A percentile compares a stretch with the other conserved stretches of the same genome.
phyloP scores from a whole-genome alignment of 2,329 filamentous ascomycete species.

The Chaetomiaceae sp. region DNA sequence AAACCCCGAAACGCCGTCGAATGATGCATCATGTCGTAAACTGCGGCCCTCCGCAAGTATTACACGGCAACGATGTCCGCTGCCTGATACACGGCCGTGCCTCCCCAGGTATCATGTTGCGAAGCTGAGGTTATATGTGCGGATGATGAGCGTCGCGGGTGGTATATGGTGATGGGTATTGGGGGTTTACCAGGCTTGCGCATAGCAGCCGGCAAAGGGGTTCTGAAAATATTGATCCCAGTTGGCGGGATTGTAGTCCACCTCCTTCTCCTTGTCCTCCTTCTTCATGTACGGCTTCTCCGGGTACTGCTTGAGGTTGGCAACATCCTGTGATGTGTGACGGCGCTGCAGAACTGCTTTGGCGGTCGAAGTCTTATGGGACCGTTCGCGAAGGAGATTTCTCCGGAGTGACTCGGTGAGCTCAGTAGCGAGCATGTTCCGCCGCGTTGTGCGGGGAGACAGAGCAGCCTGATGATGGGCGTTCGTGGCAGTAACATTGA shows the following conservation, averaged over 20 bases:
- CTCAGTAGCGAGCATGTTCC: conserved; percentile 94
- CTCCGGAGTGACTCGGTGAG: conserved; percentile 88
- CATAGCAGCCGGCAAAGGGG: conserved; percentile 70
- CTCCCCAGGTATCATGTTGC: conserved; percentile 24
- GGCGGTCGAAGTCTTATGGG: conserved; percentile 86
- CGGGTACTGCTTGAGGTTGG: conserved; percentile 79
- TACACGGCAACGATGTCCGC: conserved; percentile 25
- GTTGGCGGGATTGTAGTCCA: conserved; percentile 63
- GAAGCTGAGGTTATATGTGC: neutral
- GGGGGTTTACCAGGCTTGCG: conserved; percentile 71
- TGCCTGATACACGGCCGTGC: conserved; percentile 20
- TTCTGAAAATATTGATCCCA: conserved; percentile 87
- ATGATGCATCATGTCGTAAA: conserved; percentile 27
- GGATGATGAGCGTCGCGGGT: neutral
- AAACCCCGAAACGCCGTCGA: conserved; percentile 20
- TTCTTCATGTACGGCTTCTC: conserved; percentile 57
- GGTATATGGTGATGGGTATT: conserved; percentile 3
- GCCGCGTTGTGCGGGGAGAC: conserved; percentile 84
- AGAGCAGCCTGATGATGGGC: conserved; percentile 65
- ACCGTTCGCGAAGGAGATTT: conserved; percentile 89
- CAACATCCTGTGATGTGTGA: conserved; percentile 86
- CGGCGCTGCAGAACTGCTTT: conserved; percentile 85
- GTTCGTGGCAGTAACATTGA: conserved; percentile 67
- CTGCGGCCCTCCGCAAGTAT: conserved; percentile 20
- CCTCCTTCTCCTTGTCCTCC: conserved; percentile 48